These are phyloP conservation scores for Hemerocallis citrina DNA, from an alignment of 106 monocot species.

Conservation along the genomic window DNA sequence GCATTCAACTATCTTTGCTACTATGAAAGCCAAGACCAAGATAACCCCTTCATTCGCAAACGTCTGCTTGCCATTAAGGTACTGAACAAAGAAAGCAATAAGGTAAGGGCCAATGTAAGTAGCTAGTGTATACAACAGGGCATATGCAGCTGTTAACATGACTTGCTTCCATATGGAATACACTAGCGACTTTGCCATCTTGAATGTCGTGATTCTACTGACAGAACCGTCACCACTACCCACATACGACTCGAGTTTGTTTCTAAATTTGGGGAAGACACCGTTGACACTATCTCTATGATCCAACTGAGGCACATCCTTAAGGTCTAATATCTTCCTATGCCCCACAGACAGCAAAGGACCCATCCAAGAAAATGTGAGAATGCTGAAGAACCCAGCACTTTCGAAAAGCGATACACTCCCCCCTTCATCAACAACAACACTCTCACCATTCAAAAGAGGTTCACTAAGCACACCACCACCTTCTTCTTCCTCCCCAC, in stretches of 20 bases:
- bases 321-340: slow-evolving; percentile 51
- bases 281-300: slow-evolving; percentile 44
- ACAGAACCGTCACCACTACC: not conserved
- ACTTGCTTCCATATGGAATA: slow-evolving; percentile 36
- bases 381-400: slow-evolving; percentile 47
- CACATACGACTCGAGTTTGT: slow-evolving; percentile 39
- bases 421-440: not conserved
- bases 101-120: slow-evolving; percentile 83
- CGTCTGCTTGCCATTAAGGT: slow-evolving; percentile 46
- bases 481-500: slow-evolving; percentile 12
- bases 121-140: slow-evolving; percentile 35
- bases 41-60: slow-evolving; percentile 51
- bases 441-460: slow-evolving; percentile 37
- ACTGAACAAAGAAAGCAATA: slow-evolving; percentile 68
- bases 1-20: slow-evolving; percentile 72
- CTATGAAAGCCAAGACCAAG: slow-evolving; percentile 54
- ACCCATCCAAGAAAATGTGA: slow-evolving; percentile 86
- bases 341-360: slow-evolving; percentile 57
- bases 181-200: slow-evolving; percentile 51
- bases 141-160: slow-evolving; percentile 43
- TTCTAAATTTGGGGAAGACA: slow-evolving; percentile 39
- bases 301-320: slow-evolving; percentile 59
- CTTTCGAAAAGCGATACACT: slow-evolving; percentile 30
- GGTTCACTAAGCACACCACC: slow-evolving; percentile 31
- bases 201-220: slow-evolving; percentile 25